Evolutionary conservation across 768 basidiomycete genomes (phyloP), one percentile per base, ranked within the genome.

Genomic region (Tricholoma saponaceum): DNA sequence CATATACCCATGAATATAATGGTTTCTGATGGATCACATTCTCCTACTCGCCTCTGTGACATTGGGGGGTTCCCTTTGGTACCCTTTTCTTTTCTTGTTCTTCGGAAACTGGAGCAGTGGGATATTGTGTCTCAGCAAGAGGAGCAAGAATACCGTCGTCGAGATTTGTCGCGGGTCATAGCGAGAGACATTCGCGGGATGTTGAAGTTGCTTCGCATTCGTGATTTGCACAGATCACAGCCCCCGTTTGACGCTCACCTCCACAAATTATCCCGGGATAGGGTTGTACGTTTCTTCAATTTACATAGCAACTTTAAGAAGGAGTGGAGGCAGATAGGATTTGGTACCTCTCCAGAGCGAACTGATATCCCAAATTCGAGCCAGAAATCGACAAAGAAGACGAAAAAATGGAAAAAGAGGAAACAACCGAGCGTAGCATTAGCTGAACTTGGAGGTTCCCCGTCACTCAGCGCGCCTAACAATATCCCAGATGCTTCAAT

Each of bases 101-200:
- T 62, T n/a, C 56, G 52, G 37, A 50, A 51, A 20, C 56, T 62
- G 2, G 28, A 39, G 9, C 56, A 60, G 4, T 62, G 61, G 61
- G 61, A 59, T 18, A 41, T 37, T 37, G 22, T 18, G 26, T n/a
- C 3, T 41, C 22, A 23, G 3, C 22, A 28, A 9, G 23, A 18
- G 20, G 14, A 53, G 8, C 35, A 23, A 53, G 39, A 22, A 39
- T 4, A 10, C 5, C 28, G 4, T 26, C 35, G 10, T 14, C 35
- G 26, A 9, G 10, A 5, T 39, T 26, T 13, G 4, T 23, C 35
- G 6, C 1, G 13, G 4, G 23, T 22, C 23, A 16, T 39, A 14
- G 13, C 35, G 16, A 53, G 25, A 39, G 20, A 39, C 16, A 53
- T 39, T 23, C 37, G 6, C 13, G 23, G 3, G 13, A 47, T 47